Evolutionary conservation across 768 basidiomycete species (phyloP).

Genomic region (Leccinum subtestaceum): DNA sequence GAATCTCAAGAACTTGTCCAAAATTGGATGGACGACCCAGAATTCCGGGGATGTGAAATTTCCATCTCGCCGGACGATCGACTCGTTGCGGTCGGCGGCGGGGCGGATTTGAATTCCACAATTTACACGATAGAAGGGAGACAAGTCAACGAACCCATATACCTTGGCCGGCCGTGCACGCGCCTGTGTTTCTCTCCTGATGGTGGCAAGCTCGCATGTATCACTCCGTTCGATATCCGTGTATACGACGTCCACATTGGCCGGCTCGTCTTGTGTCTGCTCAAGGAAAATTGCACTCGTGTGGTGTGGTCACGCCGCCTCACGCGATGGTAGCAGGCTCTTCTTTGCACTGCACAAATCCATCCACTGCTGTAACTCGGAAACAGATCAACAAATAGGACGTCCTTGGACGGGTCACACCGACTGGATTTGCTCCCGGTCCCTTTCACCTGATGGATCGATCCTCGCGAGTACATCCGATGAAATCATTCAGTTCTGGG

Average conservation of each 20-base stretch:
- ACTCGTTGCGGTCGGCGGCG: neutral
- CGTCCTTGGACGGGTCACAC: neutral
- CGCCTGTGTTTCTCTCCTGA: neutral
- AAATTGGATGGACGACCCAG: neutral
- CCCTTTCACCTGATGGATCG: neutral
- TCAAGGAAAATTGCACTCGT: neutral
- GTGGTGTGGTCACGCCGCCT: neutral
- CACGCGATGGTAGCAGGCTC: neutral
- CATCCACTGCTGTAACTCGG: neutral
- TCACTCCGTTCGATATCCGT: neutral
- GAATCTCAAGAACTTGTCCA: neutral
- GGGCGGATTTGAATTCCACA: no score
- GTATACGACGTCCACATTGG: neutral
- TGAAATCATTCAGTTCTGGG: neutral
- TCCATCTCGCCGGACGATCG: neutral
- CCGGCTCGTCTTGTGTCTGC: neutral
- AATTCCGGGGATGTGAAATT: neutral
- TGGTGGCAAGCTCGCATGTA: neutral
- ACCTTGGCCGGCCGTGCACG: fast-evolving
- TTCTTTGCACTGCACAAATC: neutral
- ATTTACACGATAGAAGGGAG: neutral
- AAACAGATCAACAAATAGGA: neutral
- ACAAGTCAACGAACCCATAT: neutral
- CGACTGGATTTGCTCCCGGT: neutral
- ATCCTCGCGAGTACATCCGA: neutral